Conservation (phyloP, 495 filamentous ascomycete genomes). For the Talaromyces adpressus region DNA sequence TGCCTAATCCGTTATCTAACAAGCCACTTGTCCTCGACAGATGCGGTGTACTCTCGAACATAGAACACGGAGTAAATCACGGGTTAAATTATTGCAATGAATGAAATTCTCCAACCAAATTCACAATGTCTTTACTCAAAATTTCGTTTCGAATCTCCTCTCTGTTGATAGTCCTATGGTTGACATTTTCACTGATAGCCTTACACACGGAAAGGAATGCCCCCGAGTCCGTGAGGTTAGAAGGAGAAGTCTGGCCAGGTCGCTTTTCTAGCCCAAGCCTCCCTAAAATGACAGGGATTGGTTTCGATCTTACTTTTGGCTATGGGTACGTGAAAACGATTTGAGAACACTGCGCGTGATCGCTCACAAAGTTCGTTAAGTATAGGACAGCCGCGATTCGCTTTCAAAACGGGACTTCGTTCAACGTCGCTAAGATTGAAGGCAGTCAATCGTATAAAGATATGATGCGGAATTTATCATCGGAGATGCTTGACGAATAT, state of each 20-base stretch:
- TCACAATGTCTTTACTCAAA: not conserved
- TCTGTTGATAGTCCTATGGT: not conserved
- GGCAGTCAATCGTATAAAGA: not conserved
- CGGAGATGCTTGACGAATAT: not conserved
- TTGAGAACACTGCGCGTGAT: not conserved
- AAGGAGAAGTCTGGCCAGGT: not conserved
- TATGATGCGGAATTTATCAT: not conserved
- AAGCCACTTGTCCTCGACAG: not conserved
- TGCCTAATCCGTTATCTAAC: not conserved
- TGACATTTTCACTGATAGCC: not conserved
- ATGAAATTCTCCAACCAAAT: not conserved
- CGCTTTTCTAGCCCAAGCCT: not conserved
- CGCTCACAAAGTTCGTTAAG: not conserved
- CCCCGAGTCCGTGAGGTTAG: not conserved
- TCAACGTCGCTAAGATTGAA: not conserved
- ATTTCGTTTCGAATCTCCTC: not conserved
- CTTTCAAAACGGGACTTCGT: not conserved
- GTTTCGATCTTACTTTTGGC: not conserved
- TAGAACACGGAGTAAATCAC: not conserved
- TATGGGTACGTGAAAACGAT: not conserved
- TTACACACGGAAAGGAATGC: not conserved
- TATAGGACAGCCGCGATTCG: not conserved
- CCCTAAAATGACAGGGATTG: not conserved
- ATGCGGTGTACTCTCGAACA: not conserved
- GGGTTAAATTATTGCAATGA: not conserved